Percentiles rank a stretch among this genome's conserved stretches.
phyloP scores from a whole-genome alignment of 768 basidiomycete species.

The Tylopilus subfusipes region DNA sequence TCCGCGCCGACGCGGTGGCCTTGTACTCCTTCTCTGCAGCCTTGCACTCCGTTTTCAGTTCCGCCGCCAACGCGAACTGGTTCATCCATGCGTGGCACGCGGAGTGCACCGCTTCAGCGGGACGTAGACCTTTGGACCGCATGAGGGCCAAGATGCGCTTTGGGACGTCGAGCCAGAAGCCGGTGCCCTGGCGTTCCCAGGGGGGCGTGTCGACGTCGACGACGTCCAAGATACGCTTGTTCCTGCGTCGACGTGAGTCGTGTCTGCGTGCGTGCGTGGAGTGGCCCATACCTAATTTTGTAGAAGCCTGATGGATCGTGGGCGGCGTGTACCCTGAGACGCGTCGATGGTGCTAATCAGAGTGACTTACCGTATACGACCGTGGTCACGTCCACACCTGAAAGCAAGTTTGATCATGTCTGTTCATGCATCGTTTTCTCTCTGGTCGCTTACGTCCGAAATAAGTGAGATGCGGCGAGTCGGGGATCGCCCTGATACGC shows the following conservation, averaged over 20 bases:
- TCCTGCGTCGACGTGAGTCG: conserved; percentile 35
- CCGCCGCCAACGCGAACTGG: conserved; percentile 62
- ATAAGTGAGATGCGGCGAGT: conserved; percentile 52
- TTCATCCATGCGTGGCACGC: conserved; percentile 84
- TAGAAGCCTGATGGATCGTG: conserved; percentile 57
- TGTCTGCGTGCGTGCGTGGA: background rate
- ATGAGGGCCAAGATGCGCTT: conserved; percentile 50
- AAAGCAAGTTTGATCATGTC: background rate
- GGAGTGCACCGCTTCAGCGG: conserved; percentile 80
- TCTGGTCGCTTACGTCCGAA: conserved; percentile 61
- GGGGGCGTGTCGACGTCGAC: conserved; percentile 77
- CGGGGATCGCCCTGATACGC: conserved; percentile 64
- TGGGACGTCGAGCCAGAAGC: conserved; percentile 80
- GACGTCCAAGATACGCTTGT: conserved; percentile 63
- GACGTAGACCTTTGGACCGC: conserved; percentile 50
- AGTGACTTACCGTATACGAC: conserved; percentile 67
- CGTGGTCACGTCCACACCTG: conserved; percentile 61
- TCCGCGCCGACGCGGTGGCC: conserved; percentile 46
- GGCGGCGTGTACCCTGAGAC: background rate
- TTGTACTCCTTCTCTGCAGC: conserved; percentile 71
- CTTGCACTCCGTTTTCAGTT: conserved; percentile 83
- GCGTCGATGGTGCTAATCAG: background rate
- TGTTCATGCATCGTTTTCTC: background rate
- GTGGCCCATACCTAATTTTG: conserved; percentile 58
- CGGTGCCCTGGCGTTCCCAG: conserved; percentile 70